Evolutionary conservation across 495 filamentous ascomycete genomes (phyloP).

Genomic region (Penicillium lagena): DNA sequence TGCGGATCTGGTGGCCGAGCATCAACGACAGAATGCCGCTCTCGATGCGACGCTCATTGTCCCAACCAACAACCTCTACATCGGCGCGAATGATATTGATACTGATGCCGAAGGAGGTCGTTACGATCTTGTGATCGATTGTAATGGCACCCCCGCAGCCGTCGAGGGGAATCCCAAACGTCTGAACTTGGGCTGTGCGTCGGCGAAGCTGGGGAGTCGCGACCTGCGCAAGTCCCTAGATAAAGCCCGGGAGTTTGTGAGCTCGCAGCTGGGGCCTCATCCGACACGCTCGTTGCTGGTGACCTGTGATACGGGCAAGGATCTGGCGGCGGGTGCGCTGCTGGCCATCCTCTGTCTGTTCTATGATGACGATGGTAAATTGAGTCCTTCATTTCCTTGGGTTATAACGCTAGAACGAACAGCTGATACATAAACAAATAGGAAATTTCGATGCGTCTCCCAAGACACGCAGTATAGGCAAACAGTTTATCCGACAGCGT

Average conservation of each 20-base stretch:
- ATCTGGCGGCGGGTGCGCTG: constrained; percentile 57
- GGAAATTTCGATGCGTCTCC: constrained; percentile 24
- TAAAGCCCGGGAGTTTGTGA: constrained; percentile 43
- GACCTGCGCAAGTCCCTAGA: constrained; percentile 61
- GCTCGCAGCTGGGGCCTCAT: constrained; percentile 18
- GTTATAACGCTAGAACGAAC: constrained; percentile 14
- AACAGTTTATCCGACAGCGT: constrained; percentile 67
- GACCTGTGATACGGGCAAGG: constrained; percentile 56
- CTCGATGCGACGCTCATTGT: constrained; percentile 22
- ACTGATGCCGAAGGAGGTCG: constrained; percentile 4
- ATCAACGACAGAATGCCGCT: constrained; percentile 14
- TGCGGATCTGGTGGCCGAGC: constrained; percentile 37
- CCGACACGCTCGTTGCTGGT: constrained; percentile 41
- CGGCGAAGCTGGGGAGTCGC: constrained; percentile 68
- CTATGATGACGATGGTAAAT: constrained; percentile 49
- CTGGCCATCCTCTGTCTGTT: constrained; percentile 58
- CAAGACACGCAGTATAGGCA: constrained; percentile 46
- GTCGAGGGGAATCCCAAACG: constrained; percentile 23
- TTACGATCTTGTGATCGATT: constrained; percentile 43
- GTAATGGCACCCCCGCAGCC: constrained; percentile 29
- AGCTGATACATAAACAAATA: constrained; percentile 1
- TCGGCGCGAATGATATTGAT: constrained; percentile 20
- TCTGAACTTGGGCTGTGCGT: constrained; percentile 58
- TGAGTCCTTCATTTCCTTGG: no score
- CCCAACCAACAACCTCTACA: constrained; percentile 35